These are phyloP conservation scores for Ambrosiella beaveri DNA, from an alignment of 2,329 filamentous ascomycete species.

Conservation along the genomic window DNA sequence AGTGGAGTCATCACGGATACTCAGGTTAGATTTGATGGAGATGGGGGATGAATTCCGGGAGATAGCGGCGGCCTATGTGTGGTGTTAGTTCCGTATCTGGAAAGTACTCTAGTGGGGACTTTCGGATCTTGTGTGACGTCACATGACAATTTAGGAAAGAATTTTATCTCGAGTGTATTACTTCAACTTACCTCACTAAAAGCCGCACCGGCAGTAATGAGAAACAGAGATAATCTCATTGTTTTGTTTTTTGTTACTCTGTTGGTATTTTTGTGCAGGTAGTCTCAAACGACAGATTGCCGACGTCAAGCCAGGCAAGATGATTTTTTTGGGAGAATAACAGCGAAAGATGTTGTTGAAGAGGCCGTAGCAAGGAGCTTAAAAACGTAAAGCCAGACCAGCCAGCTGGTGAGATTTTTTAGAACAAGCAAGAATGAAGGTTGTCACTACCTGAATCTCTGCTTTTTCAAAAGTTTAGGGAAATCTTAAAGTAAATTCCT, in stretches of 20 bases:
- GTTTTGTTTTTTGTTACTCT: not conserved
- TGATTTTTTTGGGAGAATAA: not conserved
- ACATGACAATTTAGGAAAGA: too few relatives aligned
- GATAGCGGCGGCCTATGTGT: conserved; percentile 5
- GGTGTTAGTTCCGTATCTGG: not conserved
- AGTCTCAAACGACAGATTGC: not conserved
- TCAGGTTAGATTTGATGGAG: not conserved
- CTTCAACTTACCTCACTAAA: conserved; percentile 3
- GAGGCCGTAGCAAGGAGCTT: conserved; percentile 12
- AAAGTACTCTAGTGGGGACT: not conserved
- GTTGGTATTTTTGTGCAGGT: not conserved
- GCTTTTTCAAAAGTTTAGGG: not conserved
- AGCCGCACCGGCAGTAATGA: conserved; percentile 6
- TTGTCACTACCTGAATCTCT: not conserved
- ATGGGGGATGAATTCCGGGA: not conserved
- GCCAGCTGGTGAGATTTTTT: conserved; percentile 2
- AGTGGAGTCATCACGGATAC: not conserved
- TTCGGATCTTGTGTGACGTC: too few relatives aligned
- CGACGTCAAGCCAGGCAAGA: conserved; percentile 5
- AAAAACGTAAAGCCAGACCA: conserved; percentile 12
- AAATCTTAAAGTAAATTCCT: not conserved
- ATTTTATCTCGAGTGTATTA: too few relatives aligned
- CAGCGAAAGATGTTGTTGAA: conserved; percentile 13
- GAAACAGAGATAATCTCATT: conserved; percentile 7
- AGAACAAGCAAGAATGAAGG: not conserved